Base-by-base conservation (phyloP, 768 basidiomycete genomes). In the Phlebiopsis flavidoalba region DNA sequence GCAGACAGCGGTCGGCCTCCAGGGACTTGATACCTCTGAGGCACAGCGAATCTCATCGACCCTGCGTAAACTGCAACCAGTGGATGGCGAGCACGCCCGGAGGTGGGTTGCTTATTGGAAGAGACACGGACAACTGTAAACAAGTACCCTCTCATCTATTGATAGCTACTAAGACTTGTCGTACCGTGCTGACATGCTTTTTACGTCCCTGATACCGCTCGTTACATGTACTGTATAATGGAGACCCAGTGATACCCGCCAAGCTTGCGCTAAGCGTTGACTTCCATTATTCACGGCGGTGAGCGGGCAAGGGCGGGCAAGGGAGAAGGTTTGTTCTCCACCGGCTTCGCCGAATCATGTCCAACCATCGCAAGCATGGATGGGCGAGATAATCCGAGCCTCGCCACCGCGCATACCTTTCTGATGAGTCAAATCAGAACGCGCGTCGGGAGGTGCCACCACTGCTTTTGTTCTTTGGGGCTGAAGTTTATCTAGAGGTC, bases 71-170 rank as follows among this genome's bases (percentile, higher is more conserved):
- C 22, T 62, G 8, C 19, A 19, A 12, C 45, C 61, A 2, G 33
- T 62, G 22, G 35, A 19, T 5, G 24, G 24, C 11, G 58, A 60
- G 14, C 61, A 63, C 21, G 35, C 48, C 10, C 26, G 17, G 22
- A 21, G 52, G 15, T 63, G 62, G 62, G 35, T 60, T 15, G 58
- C 31, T 7, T 59, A 60, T 47, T 63, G 62, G 62, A 36, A 47
- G 53, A 26, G 43, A 19, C 37, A 24, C 21, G 54, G 60, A 5
- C 56, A 36, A 24, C 31, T 59, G 33, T 51, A 49, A 47, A 12
- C 22, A n/a, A 35, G 8, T n/a, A 5, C 33, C 1, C n/a, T 36
- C 17, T 36, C 35, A 10, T 36, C 33, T 36, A n/a, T 21, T 53
- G 52, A 14, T 53, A n/a, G 8, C n/a, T n/a, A 17, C 40, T 43